Percentiles rank a stretch among this genome's conserved stretches.
phyloP scores from a whole-genome alignment of 805 yeast genomes.

The Nakazawaea populi region DNA sequence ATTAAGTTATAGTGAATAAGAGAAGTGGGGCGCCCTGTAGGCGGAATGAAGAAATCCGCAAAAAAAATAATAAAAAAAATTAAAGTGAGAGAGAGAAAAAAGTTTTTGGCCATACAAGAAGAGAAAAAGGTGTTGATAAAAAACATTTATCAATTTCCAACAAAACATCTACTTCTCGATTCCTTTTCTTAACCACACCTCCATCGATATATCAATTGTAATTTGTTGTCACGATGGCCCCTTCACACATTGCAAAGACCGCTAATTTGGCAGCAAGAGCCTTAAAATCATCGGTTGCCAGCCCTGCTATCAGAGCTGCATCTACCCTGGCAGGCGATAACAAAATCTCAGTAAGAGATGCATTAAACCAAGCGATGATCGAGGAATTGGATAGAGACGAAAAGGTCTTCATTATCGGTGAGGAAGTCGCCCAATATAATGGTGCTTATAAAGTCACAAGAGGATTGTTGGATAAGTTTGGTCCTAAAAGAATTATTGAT shows the following conservation, averaged over 20 bases:
- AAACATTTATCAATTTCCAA: neutral
- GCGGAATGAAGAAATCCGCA: slow-evolving; percentile 5
- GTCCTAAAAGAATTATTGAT: slow-evolving; percentile 88
- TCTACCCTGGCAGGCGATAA: slow-evolving; percentile 46
- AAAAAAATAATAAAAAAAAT: neutral
- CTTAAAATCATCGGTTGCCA: slow-evolving; percentile 16
- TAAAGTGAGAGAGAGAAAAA: neutral
- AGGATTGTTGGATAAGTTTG: slow-evolving; percentile 92
- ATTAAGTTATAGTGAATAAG: no score
- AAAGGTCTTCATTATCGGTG: slow-evolving; percentile 93
- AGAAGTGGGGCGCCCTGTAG: neutral
- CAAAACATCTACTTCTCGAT: no score
- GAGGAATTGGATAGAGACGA: slow-evolving; percentile 97
- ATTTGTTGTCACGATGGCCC: neutral
- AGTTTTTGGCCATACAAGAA: neutral
- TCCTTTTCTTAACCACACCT: no score
- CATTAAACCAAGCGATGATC: slow-evolving; percentile 88
- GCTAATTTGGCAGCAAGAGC: slow-evolving; percentile 34
- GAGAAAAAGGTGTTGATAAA: neutral
- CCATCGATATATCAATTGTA: neutral
- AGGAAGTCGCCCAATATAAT: slow-evolving; percentile 98
- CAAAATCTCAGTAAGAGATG: slow-evolving; percentile 91
- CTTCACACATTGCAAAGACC: slow-evolving; percentile 35
- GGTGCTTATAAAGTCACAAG: slow-evolving; percentile 98
- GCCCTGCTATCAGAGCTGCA: slow-evolving; percentile 33